Evolutionary conservation across 768 basidiomycete genomes (phyloP).

Genomic region (Suillus ampliporus): DNA sequence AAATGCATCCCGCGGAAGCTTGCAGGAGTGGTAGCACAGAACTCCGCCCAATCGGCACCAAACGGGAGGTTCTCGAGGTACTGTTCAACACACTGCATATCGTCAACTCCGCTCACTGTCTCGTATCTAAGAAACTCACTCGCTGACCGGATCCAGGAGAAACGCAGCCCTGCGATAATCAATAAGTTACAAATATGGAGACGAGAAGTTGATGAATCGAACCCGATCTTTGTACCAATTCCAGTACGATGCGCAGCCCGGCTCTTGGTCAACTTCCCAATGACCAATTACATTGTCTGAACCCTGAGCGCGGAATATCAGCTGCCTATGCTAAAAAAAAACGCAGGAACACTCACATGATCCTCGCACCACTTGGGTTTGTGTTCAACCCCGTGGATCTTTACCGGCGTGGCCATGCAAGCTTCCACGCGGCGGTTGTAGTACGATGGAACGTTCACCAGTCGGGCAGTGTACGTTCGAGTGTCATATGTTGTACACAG

Average conservation of each 20-base stretch:
- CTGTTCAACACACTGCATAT: slow-evolving; percentile 33
- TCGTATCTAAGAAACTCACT: slow-evolving; percentile 4
- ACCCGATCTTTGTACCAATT: slow-evolving; percentile 27
- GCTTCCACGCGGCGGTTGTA: slow-evolving; percentile 27
- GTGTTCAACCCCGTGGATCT: slow-evolving; percentile 26
- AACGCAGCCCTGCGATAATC: slow-evolving; percentile 6
- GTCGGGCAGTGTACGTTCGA: slow-evolving; percentile 34
- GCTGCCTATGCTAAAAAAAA: neutral
- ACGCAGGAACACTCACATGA: slow-evolving; percentile 16
- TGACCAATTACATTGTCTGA: slow-evolving; percentile 25
- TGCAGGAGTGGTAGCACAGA: slow-evolving; percentile 40
- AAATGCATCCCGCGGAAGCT: slow-evolving; percentile 33
- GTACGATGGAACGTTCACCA: slow-evolving; percentile 33
- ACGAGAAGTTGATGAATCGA: neutral
- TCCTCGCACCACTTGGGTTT: slow-evolving; percentile 29
- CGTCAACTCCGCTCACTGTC: neutral
- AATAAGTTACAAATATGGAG: neutral
- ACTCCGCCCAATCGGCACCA: slow-evolving; percentile 35
- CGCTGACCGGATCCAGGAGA: slow-evolving; percentile 7
- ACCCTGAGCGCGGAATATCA: slow-evolving; percentile 21
- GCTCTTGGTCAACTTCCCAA: slow-evolving; percentile 33
- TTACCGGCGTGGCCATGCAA: slow-evolving; percentile 28
- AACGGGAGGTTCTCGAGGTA: slow-evolving; percentile 34
- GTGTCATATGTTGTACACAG: slow-evolving; percentile 34
- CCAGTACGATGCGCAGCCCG: slow-evolving; percentile 33